Conservation (phyloP, 2,329 filamentous ascomycete genomes). For the Cryphonectria carpinicola region DNA sequence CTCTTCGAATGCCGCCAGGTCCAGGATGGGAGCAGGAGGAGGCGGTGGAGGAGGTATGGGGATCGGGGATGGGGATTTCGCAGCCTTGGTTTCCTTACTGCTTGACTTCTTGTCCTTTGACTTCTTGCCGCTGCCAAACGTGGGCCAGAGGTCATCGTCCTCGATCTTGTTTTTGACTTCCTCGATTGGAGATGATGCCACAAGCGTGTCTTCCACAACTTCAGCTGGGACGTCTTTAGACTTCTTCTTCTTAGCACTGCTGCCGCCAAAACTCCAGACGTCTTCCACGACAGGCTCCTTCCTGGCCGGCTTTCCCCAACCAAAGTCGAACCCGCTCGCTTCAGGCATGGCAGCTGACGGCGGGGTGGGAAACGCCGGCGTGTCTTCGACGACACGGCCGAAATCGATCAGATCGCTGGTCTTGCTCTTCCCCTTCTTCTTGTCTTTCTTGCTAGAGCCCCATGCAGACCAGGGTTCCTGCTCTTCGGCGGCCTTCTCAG, state of each 20-base stretch:
- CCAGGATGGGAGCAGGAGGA: slow-evolving; percentile 43
- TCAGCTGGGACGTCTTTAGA: slow-evolving; percentile 54
- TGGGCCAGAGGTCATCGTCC: slow-evolving; percentile 47
- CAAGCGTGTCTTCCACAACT: slow-evolving; percentile 46
- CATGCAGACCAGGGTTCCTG: slow-evolving; percentile 36
- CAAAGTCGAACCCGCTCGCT: slow-evolving; percentile 37
- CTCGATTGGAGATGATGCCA: slow-evolving; percentile 51
- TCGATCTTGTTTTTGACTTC: slow-evolving; percentile 43
- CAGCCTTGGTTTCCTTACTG: slow-evolving; percentile 42
- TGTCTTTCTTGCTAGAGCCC: slow-evolving; percentile 35
- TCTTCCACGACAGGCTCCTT: slow-evolving; percentile 49
- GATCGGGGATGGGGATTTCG: slow-evolving; percentile 49
- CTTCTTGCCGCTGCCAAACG: slow-evolving; percentile 48
- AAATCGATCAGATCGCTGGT: slow-evolving; percentile 26
- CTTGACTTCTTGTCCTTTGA: slow-evolving; percentile 46
- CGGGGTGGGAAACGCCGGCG: slow-evolving; percentile 14
- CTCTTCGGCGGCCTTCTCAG: slow-evolving; percentile 29
- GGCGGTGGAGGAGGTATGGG: slow-evolving; percentile 43
- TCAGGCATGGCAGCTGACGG: slow-evolving; percentile 23
- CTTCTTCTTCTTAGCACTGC: slow-evolving; percentile 56
- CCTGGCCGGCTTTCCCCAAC: slow-evolving; percentile 36
- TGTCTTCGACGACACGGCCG: slow-evolving; percentile 29
- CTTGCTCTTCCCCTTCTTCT: slow-evolving; percentile 34
- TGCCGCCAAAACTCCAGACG: slow-evolving; percentile 40
- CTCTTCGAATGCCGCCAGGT: slow-evolving; percentile 50